Base-by-base conservation (phyloP, 2,329 filamentous ascomycete genomes). In the Penicillium digitatum region DNA sequence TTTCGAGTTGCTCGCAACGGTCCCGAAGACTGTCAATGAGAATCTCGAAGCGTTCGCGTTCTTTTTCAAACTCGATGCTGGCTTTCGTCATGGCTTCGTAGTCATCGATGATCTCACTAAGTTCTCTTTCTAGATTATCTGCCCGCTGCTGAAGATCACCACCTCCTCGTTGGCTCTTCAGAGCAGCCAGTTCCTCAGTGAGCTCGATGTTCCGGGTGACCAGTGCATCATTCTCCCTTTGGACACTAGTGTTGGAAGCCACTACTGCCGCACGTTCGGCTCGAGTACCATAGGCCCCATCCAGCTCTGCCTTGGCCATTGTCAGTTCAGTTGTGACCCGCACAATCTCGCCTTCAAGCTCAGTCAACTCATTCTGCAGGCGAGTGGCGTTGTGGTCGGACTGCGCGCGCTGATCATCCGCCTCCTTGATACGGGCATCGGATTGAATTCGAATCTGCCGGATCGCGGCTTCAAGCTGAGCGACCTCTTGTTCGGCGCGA, bases 261-360 rank as follows among this genome's bases (percentile, higher is more conserved):
- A 81, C 81, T 68, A 87, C 84, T n/a, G 84, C 86, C 12, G 85
- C 85, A 31, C 87, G 82, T 68, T 89, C 79, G 10, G 84, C 82
- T 48, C 86, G 79, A n/a, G 81, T 83, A 38, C 94, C 94, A 69
- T 97, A 96, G 69, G 95, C 95, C 59, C 90, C 90, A 65, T 96
- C 94, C 26, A 97, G 88, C 72, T 97, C 93, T 50, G 92, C 90
- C 67, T 86, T 84, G 26, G 89, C 90, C 62, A 97, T 87, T n/a
- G 93, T 95, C 39, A 97, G 82, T 76, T 97, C 87, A 2, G 86
- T 89, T 34, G 85, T 85, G 6, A 87, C 76, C 49, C 83, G 79
- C 3, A 87, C 84, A 48, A 88, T 78, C 65, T 88, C 83, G 52
- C 81, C 78, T 67, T 87, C 85, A 35, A 87, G 74, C 7, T 75